Evolutionary conservation across 345 rosid genomes (phyloP).

Genomic region (Erysimum cheiranthoides): DNA sequence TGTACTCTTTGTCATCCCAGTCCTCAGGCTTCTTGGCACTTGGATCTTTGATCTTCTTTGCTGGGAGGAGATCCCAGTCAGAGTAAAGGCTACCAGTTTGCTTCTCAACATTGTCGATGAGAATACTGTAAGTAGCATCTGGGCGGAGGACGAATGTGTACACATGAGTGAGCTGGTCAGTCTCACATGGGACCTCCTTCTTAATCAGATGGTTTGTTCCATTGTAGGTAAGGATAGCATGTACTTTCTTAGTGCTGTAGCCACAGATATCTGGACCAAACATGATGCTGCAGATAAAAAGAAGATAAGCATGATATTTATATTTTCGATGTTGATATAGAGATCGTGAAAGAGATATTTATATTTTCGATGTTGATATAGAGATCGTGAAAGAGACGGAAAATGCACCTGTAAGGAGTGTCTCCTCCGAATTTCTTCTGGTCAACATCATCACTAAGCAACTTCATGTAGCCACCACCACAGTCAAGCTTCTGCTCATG

Average conservation of each 20-base stretch:
- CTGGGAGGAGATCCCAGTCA: conserved; percentile 95
- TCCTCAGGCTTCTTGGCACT: conserved; percentile 99
- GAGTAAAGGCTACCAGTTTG: conserved; percentile 89
- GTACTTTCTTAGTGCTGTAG: conserved; percentile 95
- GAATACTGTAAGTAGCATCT: conserved; percentile 93
- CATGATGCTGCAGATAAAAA: conserved; percentile 77
- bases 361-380: neutral
- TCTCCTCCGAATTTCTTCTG: conserved; percentile 98
- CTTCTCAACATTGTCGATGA: conserved; percentile 94
- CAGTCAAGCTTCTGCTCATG: conserved; percentile 99
- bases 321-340: neutral
- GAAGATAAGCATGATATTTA: neutral
- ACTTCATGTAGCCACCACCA: conserved; percentile 99
- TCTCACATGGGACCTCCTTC: conserved; percentile 99
- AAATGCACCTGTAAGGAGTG: conserved; percentile 82
- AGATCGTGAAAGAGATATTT: neutral
- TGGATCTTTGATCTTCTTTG: conserved; percentile 93
- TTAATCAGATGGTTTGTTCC: conserved; percentile 81
- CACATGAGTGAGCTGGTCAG: conserved; percentile 97
- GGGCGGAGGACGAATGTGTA: conserved; percentile 90
- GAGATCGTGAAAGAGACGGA: neutral
- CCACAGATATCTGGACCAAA: conserved; percentile 99
- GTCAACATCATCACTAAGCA: conserved; percentile 85
- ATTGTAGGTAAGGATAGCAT: conserved; percentile 91
- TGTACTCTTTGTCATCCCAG: conserved; percentile 94